phyloP scores from a whole-genome alignment of 805 yeast genomes.

The Candida dajiaensis region DNA sequence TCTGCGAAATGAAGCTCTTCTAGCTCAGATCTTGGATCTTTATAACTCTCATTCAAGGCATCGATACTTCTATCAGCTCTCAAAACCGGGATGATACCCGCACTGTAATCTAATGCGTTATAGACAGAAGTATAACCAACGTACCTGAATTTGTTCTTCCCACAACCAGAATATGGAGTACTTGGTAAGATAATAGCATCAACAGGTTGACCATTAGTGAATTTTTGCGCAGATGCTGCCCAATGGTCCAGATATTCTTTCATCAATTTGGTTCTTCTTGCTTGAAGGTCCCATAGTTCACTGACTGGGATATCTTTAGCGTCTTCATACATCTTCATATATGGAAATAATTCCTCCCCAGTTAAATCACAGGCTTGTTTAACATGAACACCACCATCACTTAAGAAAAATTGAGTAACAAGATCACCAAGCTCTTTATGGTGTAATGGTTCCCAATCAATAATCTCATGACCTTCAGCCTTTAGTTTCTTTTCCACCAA shows the following conservation, averaged over 20 bases:
- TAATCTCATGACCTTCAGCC: slow-evolving; percentile 44
- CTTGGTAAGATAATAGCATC: slow-evolving; percentile 43
- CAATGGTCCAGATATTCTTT: slow-evolving; percentile 37
- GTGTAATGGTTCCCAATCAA: slow-evolving; percentile 39
- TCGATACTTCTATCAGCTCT: slow-evolving; percentile 42
- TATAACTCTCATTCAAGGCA: slow-evolving; percentile 28
- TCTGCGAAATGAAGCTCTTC: slow-evolving; percentile 39
- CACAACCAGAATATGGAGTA: slow-evolving; percentile 31
- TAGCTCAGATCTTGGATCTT: slow-evolving; percentile 30
- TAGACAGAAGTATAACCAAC: slow-evolving; percentile 45
- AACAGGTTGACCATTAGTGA: slow-evolving; percentile 35
- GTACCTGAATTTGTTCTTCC: slow-evolving; percentile 17
- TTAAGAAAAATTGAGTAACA: slow-evolving; percentile 29
- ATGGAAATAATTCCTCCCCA: slow-evolving; percentile 43
- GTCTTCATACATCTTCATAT: slow-evolving; percentile 33
- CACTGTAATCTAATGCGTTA: slow-evolving; percentile 51
- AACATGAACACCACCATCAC: slow-evolving; percentile 36
- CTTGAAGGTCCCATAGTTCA: slow-evolving; percentile 38
- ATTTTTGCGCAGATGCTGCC: slow-evolving; percentile 30
- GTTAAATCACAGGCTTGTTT: slow-evolving; percentile 28
- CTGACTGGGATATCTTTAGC: slow-evolving; percentile 31
- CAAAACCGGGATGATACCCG: slow-evolving; percentile 54
- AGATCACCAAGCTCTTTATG: slow-evolving; percentile 30
- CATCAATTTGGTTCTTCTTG: slow-evolving; percentile 32
- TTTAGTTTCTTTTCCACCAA: slow-evolving; percentile 25